A percentile compares a stretch with the other conserved stretches of the same genome.
Evolutionary conservation across 2,329 filamentous ascomycete genomes (phyloP).

Genomic region (Claviceps sp.): DNA sequence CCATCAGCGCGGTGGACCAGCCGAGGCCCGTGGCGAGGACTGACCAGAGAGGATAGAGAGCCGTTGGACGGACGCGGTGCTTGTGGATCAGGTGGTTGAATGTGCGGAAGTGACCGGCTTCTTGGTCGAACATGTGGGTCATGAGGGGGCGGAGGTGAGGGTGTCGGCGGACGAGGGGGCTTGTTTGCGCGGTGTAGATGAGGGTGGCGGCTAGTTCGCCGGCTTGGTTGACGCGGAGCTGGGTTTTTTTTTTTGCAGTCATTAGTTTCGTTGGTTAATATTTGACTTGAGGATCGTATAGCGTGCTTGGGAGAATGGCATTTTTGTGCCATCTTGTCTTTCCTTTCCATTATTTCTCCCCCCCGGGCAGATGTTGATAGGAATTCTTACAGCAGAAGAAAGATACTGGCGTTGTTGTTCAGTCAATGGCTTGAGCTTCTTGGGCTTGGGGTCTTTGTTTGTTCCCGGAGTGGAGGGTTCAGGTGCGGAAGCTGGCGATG

Average conservation of each 20-base stretch:
- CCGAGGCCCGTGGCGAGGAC: slow-evolving; percentile 68
- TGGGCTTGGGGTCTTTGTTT: not conserved
- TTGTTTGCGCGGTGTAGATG: slow-evolving; percentile 84
- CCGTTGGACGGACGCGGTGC: slow-evolving; percentile 84
- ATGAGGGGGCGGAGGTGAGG: slow-evolving; percentile 83
- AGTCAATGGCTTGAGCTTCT: slow-evolving; percentile 43
- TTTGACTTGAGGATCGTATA: too few species aligned
- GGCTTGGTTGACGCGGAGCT: slow-evolving; percentile 92
- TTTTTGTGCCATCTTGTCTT: too few species aligned
- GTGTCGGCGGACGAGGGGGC: slow-evolving; percentile 63
- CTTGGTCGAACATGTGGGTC: slow-evolving; percentile 97
- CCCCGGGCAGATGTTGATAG: not conserved
- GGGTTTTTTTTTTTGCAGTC: too few species aligned
- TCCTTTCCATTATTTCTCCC: too few species aligned
- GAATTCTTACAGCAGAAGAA: slow-evolving; percentile 48
- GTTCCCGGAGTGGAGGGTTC: not conserved
- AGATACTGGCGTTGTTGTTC: slow-evolving; percentile 61
- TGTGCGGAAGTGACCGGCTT: slow-evolving; percentile 71
- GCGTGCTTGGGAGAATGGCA: too few species aligned
- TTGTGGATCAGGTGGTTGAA: slow-evolving; percentile 76
- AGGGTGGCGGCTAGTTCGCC: slow-evolving; percentile 93
- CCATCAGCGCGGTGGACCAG: slow-evolving; percentile 80
- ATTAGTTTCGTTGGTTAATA: too few species aligned
- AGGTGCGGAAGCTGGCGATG: not conserved
- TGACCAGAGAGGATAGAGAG: slow-evolving; percentile 84